Evolutionary conservation across 768 basidiomycete species (phyloP), one percentile per base, ranked within the genome.

Genomic region (Rhodocollybia butyracea): DNA sequence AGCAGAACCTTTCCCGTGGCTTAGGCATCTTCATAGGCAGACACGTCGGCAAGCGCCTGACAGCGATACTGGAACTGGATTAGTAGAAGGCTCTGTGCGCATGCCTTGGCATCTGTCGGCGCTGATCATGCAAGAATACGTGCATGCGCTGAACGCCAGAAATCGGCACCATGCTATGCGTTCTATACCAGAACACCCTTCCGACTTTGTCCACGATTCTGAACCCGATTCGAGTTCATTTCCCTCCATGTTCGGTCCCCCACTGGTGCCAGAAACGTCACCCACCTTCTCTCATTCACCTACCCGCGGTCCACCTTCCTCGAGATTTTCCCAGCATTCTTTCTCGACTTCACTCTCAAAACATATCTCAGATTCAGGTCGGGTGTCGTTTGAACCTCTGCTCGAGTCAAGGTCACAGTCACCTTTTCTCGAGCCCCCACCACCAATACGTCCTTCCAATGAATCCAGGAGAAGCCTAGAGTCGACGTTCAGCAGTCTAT

Each of bases 1-100:
- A 51, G 77, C 80, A 0, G 89, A 91, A 63, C 86, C 89, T 6
- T 73, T 87, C 43, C 82, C 83, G 6, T 91, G 89, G 89, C 69
- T 90, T 27, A 86, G 82, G 61, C 86, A 89, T 59, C 71, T 82
- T 46, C 80, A 85, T 45, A 82, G 74, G 57, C 75, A 65, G 51
- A 67, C 67, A 38, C 65, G 61, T 42, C 71, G 63, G 46, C 59
- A 61, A n/a, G n/a, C n/a, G 32, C 57, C 60, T 26, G 59, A 54
- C 43, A 40, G 39, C n/a, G 39, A 40, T 40, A 19, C 6, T 40
- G 39, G 8, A 8, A 5, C 21, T 5, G 39, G n/a, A n/a, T n/a
- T n/a, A n/a, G n/a, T n/a, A n/a, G n/a, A n/a, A 40, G 39, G 17
- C 8, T n/a, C 39, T 27, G 11, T 34, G 15, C 76, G 80, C 39